Evolutionary conservation across 805 yeast genomes (phyloP).

Genomic region (Saccharomycodes ludwigii): DNA sequence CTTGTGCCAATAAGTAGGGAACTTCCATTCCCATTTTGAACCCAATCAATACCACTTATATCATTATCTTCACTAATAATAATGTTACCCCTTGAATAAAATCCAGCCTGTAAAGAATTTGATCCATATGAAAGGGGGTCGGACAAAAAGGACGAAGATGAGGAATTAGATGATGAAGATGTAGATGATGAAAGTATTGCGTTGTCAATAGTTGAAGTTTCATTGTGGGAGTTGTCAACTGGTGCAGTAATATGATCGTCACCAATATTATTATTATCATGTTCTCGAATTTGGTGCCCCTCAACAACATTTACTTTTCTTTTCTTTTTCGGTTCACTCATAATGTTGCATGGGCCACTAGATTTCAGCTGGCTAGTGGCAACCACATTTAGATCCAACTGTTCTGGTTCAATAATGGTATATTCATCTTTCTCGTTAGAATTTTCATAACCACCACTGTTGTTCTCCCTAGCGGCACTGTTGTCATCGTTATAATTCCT

Average conservation of each 20-base stretch:
- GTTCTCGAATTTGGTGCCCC: not conserved
- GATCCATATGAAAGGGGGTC: not conserved
- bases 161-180: slow-evolving; percentile 6
- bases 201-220: no score
- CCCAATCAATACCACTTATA: slow-evolving; percentile 52
- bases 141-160: slow-evolving; percentile 5
- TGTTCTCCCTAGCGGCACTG: no score
- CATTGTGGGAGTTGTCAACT: no score
- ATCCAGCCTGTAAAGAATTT: slow-evolving; percentile 6
- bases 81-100: slow-evolving; percentile 6
- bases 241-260: slow-evolving; percentile 20
- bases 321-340: no score
- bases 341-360: no score
- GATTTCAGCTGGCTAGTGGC: no score
- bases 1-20: slow-evolving; percentile 50
- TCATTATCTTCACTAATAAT: slow-evolving; percentile 29
- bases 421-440: slow-evolving; percentile 2
- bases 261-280: slow-evolving; percentile 7
- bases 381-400: no score
- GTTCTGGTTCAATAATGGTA: slow-evolving; percentile 4
- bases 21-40: slow-evolving; percentile 36
- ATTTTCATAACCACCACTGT: slow-evolving; percentile 3
- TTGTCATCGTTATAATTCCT: no score
- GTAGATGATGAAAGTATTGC: slow-evolving; percentile 5
- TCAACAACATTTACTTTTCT: no score